These are phyloP conservation scores for Endotrypanum monterogeii DNA, from an alignment of 208 protist genomes.

Conservation along the genomic window DNA sequence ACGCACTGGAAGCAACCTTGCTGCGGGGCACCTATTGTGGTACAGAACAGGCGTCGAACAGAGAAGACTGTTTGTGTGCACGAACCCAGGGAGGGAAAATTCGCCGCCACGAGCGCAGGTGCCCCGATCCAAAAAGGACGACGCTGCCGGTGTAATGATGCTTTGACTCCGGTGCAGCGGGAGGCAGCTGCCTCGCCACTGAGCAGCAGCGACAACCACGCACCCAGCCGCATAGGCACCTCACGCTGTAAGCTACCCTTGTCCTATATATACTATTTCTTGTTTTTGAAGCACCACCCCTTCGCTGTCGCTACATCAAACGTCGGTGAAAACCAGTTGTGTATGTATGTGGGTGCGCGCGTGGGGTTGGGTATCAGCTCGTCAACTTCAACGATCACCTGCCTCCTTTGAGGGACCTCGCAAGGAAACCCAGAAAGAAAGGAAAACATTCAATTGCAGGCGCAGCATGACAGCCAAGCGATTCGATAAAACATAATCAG, in stretches of 20 bases:
- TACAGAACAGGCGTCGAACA: neutral
- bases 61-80: neutral
- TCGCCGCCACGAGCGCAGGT: neutral
- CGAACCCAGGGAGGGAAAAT: neutral
- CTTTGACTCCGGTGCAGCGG: neutral
- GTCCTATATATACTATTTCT: neutral
- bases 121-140: neutral
- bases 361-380: too few species aligned
- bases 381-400: too few species aligned
- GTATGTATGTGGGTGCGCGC: too few species aligned
- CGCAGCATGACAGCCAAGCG: too few species aligned
- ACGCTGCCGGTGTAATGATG: neutral
- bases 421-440: too few species aligned
- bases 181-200: neutral
- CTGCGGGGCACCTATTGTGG: neutral
- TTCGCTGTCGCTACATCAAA: neutral
- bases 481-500: neutral
- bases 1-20: neutral
- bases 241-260: neutral
- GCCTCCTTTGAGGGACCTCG: too few species aligned
- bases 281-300: neutral
- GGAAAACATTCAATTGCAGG: too few species aligned
- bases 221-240: conserved; percentile 2
- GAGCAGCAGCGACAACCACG: neutral
- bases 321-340: neutral